These are phyloP conservation scores for Myriosclerotinia curreyana DNA, from an alignment of 2,329 filamentous ascomycete species.

Conservation along the genomic window DNA sequence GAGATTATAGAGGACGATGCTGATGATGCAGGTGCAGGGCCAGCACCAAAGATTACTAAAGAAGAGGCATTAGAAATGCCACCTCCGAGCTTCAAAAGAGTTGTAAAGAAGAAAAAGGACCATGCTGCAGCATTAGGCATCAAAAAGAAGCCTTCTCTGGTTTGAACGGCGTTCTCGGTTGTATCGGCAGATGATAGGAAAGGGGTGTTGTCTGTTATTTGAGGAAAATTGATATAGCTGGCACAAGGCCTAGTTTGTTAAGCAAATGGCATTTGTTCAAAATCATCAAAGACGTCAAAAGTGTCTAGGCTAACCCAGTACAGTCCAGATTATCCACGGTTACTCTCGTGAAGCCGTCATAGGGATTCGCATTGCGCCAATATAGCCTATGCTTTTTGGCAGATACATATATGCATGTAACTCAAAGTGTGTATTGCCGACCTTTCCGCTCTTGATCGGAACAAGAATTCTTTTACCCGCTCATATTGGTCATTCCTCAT, in stretches of 20 bases:
- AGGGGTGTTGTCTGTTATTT: neutral
- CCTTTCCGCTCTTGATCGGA: neutral
- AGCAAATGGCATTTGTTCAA: conserved; percentile 1
- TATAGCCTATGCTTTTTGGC: neutral
- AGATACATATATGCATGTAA: neutral
- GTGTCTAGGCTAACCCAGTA: neutral
- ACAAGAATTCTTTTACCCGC: neutral
- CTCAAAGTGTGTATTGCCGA: neutral
- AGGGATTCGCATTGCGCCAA: neutral
- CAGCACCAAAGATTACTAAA: conserved; percentile 40
- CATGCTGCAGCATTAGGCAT: conserved; percentile 72
- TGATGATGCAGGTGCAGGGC: conserved; percentile 35
- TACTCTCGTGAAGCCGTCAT: neutral
- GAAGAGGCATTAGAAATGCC: conserved; percentile 45
- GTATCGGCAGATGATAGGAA: neutral
- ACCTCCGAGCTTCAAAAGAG: conserved; percentile 68
- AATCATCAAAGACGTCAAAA: neutral
- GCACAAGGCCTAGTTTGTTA: neutral
- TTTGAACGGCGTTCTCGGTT: conserved; percentile 39
- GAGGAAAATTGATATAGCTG: too few species aligned
- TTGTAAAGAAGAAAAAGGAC: conserved; percentile 85
- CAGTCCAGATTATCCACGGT: neutral
- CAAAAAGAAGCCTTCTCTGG: conserved; percentile 72
- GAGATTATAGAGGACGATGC: conserved; percentile 40
- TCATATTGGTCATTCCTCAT: neutral